A percentile compares a stretch with the other conserved stretches of the same genome.
These are phyloP conservation scores for Fistulifera solaris DNA, from an alignment of 108 stramenopile species.

Conservation along the genomic window DNA sequence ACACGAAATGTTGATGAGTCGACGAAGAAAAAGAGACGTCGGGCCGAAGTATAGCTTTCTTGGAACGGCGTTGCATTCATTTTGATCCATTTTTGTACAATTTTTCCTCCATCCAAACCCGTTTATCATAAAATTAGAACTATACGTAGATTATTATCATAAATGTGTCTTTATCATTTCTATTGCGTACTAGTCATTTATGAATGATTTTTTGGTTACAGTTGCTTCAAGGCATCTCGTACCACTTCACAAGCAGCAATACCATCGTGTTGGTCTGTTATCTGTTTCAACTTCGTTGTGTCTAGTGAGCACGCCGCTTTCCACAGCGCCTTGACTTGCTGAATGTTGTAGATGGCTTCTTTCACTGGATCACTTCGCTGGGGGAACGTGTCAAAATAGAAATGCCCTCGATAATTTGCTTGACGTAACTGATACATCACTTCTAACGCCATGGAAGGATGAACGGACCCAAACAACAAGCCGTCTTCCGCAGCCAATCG, in stretches of 20 bases:
- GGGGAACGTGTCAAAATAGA: conserved; percentile 89
- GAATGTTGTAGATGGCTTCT: conserved; percentile 80
- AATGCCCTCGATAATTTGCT: conserved; percentile 59
- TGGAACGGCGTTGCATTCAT: not conserved
- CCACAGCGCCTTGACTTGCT: conserved; percentile 63
- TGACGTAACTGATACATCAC: conserved; percentile 66
- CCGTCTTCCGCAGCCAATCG: conserved; percentile 84
- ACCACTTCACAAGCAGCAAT: conserved; percentile 55
- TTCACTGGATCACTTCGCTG: conserved; percentile 71
- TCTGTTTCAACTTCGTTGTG: conserved; percentile 16
- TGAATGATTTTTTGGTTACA: too few relatives aligned
- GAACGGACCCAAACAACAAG: conserved; percentile 80
- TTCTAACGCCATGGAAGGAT: conserved; percentile 75
- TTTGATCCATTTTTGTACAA: not conserved
- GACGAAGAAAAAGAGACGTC: not conserved
- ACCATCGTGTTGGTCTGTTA: conserved; percentile 61
- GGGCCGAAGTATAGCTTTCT: not conserved
- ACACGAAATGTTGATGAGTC: conserved; percentile 13
- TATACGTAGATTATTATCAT: too few relatives aligned
- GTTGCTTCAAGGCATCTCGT: not conserved
- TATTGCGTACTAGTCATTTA: too few relatives aligned
- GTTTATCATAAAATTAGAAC: too few relatives aligned
- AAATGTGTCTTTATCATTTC: too few relatives aligned
- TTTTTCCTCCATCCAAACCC: too few relatives aligned
- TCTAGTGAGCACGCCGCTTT: conserved; percentile 34